These are phyloP conservation scores for Pseudogymnoascus sp. DNA, from an alignment of 2,329 filamentous ascomycete species.

Conservation along the genomic window DNA sequence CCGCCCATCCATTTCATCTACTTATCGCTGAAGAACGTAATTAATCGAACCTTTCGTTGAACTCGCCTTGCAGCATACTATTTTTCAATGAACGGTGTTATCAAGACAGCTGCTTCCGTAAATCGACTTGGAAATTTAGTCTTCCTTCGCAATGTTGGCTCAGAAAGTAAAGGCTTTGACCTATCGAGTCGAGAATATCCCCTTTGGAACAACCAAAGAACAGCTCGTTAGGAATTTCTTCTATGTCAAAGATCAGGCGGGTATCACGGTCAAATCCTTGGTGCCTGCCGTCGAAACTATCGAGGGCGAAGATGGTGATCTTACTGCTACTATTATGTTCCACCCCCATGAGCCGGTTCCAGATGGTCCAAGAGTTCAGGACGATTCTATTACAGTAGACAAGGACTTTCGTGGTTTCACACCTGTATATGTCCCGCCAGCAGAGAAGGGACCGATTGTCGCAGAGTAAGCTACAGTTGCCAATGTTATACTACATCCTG, in stretches of 20 bases:
- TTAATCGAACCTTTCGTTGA: neutral
- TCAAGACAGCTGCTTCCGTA: neutral
- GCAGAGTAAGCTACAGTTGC: neutral
- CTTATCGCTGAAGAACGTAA: neutral
- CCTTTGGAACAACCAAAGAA: constrained; percentile 7
- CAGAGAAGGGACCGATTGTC: neutral
- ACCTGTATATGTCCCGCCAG: neutral
- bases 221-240: neutral
- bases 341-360: neutral
- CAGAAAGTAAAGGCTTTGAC: neutral
- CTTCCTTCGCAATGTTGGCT: neutral
- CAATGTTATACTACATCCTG: neutral
- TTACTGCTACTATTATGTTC: neutral
- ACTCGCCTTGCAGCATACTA: neutral
- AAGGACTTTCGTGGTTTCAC: neutral
- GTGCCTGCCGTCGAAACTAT: neutral
- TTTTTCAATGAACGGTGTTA: neutral
- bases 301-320: constrained; percentile 1
- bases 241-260: constrained; percentile 8
- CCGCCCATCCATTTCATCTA: neutral
- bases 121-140: neutral
- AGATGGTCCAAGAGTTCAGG: neutral
- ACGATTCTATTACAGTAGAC: neutral
- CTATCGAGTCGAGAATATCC: constrained; percentile 11
- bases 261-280: constrained; percentile 8